Base-by-base conservation (phyloP, 192 early-diverging fungal species). In the Dimargaris xerosporica region DNA sequence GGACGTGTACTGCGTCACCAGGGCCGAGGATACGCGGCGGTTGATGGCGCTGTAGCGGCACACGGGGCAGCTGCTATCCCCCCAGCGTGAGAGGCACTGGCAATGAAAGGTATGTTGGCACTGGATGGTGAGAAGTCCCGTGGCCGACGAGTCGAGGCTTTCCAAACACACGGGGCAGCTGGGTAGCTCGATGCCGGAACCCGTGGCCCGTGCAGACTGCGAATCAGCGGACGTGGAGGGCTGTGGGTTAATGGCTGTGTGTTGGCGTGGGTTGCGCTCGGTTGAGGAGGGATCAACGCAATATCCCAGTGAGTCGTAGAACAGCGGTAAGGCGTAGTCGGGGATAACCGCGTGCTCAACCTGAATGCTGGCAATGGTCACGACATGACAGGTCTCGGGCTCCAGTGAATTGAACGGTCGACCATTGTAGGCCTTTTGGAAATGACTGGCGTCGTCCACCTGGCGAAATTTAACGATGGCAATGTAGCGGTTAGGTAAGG, bases 21-120 rank as follows among this genome's bases (percentile, higher is more conserved):
- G 7, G 52, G 52, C 26, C 0, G 52, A 26, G 4, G 21, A 19
- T 26, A 28, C 26, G 10, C 58, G 71, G 63, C 56, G 70, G 62
- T 23, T 65, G 47, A 63, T 87, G 83, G 64, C 75, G 26, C 58
- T 81, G 65, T 90, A 93, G 3, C 90, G 83, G 73, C 96, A 99
- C 7, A 97, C 88, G 0, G 91, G 94, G 62, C 96, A 99, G 52
- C 82, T 84, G 10, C 83, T 82, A 62, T 93, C 89, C 39, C 85
- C 89, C 96, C 96, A 99, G 67, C 86, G 90, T 30, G 79, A 80
- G 41, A 99, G 68, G 67, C 96, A 99, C 48, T 82, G 71, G 67
- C 91, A 94, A 66, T 97, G 92, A 68, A 97, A 97, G 12, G 91
- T 88, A 65, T 99, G 96, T 46, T 92, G 92, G 65, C 96, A 99